Evolutionary conservation across 805 yeast species (phyloP), one percentile per base, ranked within the genome.

Genomic region (Wickerhamomyces sydowiorum): DNA sequence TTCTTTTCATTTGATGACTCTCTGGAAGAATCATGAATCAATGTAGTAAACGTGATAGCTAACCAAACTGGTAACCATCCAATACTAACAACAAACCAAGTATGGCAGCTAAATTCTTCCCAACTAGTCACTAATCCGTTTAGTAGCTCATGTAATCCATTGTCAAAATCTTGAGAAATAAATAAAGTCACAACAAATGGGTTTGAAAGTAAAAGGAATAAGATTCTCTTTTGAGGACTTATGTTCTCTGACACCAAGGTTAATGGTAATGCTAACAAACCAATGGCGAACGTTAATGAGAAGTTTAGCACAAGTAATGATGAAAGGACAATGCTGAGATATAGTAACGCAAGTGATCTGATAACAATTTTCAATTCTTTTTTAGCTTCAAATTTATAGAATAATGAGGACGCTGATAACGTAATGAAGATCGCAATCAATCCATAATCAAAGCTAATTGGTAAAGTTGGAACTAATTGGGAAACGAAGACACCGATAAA

Each of bases 51-150:
- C 1, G 61, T 59, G 12, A 65, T 51, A 14, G 65, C 52, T 4
- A 79, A 35, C 98, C 98, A 91, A 5, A 80, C 72, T 3, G 97
- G 95, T 30, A 81, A 59, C 96, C 96, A 89, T 0, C 88, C 86
- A 33, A 82, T 65, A 32, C 79, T 68, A 2, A 89, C 57, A 20
- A 86, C 74, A 43, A 77, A 72, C 90, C 96, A 88, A 0, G 96
- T 85, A 91, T 96, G 88, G 45, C 85, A 81, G 42, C 83, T 84
- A 43, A 86, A 63, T 30, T 80, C 76, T 21, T 67, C 56, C 83
- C 90, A 86, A 3, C 87, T 78, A 22, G 75, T 67, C 10, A 81
- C 58, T 14, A 89, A 64, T 0, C 79, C 78, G 18, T 61, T 56
- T 40, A 82, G 67, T 2, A 66, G 48, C 29, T 53, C 60, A 15